These are phyloP conservation scores for Rauvolfia tetraphylla DNA, from an alignment of 257 asterid genomes.

Conservation along the genomic window DNA sequence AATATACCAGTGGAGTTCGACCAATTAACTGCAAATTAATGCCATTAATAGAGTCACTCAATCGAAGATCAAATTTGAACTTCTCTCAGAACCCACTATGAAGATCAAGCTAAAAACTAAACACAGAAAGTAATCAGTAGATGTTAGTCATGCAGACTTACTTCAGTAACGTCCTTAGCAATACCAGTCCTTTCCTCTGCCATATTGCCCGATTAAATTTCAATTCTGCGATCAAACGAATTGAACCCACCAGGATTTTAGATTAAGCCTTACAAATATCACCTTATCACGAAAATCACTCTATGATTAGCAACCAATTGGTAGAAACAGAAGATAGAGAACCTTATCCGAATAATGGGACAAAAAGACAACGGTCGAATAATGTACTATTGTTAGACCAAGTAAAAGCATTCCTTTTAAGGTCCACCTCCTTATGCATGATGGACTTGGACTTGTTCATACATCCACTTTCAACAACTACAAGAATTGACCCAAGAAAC, in stretches of 20 bases:
- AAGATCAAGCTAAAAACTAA: slow-evolving; percentile 5
- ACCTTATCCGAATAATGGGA: neutral
- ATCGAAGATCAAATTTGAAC: neutral
- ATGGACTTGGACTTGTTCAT: neutral
- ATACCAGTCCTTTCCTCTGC: slow-evolving; percentile 58
- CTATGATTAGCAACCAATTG: neutral
- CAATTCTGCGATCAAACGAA: slow-evolving; percentile 35
- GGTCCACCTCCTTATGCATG: neutral
- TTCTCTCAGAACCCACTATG: neutral
- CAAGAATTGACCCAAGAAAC: neutral
- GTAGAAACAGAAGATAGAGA: neutral
- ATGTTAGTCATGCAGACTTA: slow-evolving; percentile 29
- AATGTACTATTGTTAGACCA: neutral
- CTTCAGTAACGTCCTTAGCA: slow-evolving; percentile 94
- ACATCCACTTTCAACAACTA: slow-evolving; percentile 7
- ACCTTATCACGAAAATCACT: neutral
- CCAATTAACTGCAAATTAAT: slow-evolving; percentile 70
- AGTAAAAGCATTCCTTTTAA: neutral
- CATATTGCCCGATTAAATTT: slow-evolving; percentile 36
- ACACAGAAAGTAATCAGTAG: slow-evolving; percentile 7
- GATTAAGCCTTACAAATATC: neutral
- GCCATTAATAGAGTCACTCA: slow-evolving; percentile 5
- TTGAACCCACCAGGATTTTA: neutral
- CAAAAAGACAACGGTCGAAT: neutral
- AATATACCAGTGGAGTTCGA: slow-evolving; percentile 87